phyloP scores from a whole-genome alignment of 2,329 filamentous ascomycete species.

The Canariomyces notabilis region DNA sequence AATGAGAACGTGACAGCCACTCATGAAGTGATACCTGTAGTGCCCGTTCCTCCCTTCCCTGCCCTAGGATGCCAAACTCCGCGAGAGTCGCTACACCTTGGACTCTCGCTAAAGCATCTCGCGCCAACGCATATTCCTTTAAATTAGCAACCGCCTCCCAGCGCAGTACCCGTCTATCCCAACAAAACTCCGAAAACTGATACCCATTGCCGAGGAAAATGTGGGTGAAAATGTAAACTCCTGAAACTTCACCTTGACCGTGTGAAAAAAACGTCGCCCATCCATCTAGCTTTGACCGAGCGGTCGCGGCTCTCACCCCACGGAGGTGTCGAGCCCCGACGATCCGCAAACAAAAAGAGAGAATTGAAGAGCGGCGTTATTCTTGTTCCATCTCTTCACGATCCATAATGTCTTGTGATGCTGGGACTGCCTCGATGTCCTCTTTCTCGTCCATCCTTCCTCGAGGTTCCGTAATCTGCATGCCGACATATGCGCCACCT shows the following conservation, averaged over 20 bases:
- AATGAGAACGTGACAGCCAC: no score
- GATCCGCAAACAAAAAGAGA: background rate
- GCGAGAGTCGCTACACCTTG: background rate
- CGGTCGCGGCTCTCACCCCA: no score
- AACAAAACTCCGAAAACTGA: background rate
- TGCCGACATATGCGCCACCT: constrained; percentile 67
- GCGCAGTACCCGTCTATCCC: constrained; percentile 10
- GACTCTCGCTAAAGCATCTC: background rate
- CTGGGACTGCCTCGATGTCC: constrained; percentile 14
- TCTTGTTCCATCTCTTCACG: constrained; percentile 1
- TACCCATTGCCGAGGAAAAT: background rate
- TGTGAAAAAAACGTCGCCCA: background rate
- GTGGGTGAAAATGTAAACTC: background rate
- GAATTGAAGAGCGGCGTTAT: background rate
- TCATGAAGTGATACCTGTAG: no score
- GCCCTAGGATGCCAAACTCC: no score
- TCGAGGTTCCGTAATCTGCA: constrained; percentile 66
- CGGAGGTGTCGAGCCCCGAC: constrained; percentile 1
- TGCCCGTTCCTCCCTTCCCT: no score
- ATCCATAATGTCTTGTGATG: constrained; percentile 1
- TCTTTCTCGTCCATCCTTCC: constrained; percentile 38
- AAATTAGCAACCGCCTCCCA: constrained; percentile 5
- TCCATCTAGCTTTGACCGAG: no score
- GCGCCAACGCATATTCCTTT: constrained; percentile 1
- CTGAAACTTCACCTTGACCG: no score